phyloP scores from a whole-genome alignment of 176 grass and related monocot genomes.

The Oryza punctata region DNA sequence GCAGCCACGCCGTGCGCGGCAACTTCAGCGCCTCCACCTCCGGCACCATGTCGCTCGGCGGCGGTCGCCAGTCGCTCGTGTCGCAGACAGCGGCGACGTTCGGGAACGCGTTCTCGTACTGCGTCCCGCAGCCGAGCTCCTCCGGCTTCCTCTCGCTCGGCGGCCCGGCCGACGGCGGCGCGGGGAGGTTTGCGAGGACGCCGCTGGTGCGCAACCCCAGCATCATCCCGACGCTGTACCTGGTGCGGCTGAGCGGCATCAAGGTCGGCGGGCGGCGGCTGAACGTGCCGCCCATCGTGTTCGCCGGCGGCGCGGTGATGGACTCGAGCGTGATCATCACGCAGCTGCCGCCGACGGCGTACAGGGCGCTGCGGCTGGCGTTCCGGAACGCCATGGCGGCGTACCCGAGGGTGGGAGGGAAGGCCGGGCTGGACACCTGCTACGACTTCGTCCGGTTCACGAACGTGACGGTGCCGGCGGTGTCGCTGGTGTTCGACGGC shows the following conservation, averaged over 20 bases:
- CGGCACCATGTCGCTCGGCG: neutral
- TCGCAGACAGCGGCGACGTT: neutral
- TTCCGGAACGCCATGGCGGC: constrained; percentile 44
- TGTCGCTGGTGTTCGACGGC: constrained; percentile 40
- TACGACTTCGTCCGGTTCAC: constrained; percentile 36
- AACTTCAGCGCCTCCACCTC: neutral
- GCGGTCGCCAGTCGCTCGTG: neutral
- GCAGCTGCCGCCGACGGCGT: constrained; percentile 51
- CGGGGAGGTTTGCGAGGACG: neutral
- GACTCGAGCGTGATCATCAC: constrained; percentile 67
- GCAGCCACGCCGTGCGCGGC: neutral
- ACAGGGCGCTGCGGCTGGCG: constrained; percentile 37
- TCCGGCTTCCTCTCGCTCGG: neutral
- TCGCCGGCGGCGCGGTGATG: constrained; percentile 18
- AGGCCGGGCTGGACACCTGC: constrained; percentile 52
- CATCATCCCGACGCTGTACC: constrained; percentile 27
- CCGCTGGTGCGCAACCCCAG: neutral
- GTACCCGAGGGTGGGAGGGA: constrained; percentile 30
- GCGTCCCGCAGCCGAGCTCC: neutral
- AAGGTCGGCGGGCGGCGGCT: constrained; percentile 43
- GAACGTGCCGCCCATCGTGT: constrained; percentile 20
- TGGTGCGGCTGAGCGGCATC: constrained; percentile 35
- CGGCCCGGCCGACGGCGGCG: neutral
- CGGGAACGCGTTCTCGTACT: constrained; percentile 20
- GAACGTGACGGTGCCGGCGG: too few species aligned